A percentile compares a stretch with the other conserved stretches of the same genome.
These are phyloP conservation scores for Penicillium tannophilum DNA, from an alignment of 495 filamentous ascomycete species.

Conservation along the genomic window DNA sequence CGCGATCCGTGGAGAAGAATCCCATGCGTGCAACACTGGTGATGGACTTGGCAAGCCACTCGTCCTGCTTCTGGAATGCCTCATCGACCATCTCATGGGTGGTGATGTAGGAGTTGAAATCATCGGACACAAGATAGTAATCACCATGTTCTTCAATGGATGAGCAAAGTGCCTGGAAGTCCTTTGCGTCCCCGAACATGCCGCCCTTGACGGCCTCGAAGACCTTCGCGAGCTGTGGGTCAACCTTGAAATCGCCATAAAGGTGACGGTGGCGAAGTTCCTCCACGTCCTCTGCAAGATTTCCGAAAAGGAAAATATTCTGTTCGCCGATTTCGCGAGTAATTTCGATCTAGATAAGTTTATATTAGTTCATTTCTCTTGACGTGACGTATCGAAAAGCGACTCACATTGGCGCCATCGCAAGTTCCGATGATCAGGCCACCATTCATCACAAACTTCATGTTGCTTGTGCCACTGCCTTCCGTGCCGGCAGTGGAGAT, in stretches of 20 bases:
- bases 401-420: slow-evolving; percentile 91
- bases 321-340: slow-evolving; percentile 93
- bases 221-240: slow-evolving; percentile 73
- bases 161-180: slow-evolving; percentile 78
- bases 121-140: slow-evolving; percentile 95
- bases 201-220: slow-evolving; percentile 78
- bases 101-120: slow-evolving; percentile 90
- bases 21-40: slow-evolving; percentile 89
- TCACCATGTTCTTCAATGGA: slow-evolving; percentile 91
- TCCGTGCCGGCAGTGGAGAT: slow-evolving; percentile 98
- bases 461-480: slow-evolving; percentile 72
- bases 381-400: not conserved
- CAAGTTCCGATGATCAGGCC: slow-evolving; percentile 97
- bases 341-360: slow-evolving; percentile 78
- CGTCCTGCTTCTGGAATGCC: slow-evolving; percentile 85
- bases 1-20: slow-evolving; percentile 95
- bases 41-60: slow-evolving; percentile 89
- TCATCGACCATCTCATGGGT: slow-evolving; percentile 90
- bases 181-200: slow-evolving; percentile 72
- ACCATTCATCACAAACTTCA: slow-evolving; percentile 98
- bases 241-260: slow-evolving; percentile 76
- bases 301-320: slow-evolving; percentile 98
- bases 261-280: slow-evolving; percentile 90
- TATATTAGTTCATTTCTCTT: slow-evolving; percentile 1
- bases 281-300: slow-evolving; percentile 94